Evolutionary conservation across 2,329 filamentous ascomycete genomes (phyloP).

Genomic region (Periglandula ipomoeae): DNA sequence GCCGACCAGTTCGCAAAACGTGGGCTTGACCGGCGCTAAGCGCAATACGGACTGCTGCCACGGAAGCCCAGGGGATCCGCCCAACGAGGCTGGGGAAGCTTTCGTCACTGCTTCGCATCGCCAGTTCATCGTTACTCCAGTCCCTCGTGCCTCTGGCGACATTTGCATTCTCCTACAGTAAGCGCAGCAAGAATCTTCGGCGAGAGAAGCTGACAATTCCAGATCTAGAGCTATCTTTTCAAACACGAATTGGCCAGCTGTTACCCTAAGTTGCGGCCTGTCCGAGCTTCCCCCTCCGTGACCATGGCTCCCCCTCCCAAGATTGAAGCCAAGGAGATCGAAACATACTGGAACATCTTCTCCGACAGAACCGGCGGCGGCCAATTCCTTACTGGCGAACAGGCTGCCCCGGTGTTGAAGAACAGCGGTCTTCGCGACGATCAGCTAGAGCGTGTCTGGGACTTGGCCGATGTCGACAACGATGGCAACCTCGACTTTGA

Average conservation of each 20-base stretch:
- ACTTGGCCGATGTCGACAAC: slow-evolving; percentile 92
- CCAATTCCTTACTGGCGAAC: slow-evolving; percentile 51
- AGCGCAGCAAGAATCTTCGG: too few relatives aligned
- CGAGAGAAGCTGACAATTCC: too few relatives aligned
- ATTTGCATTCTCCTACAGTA: not conserved
- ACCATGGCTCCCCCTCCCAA: slow-evolving; percentile 42
- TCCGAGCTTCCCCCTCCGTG: slow-evolving; percentile 12
- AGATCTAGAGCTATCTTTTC: not conserved
- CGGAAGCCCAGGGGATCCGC: not conserved
- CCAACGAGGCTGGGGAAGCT: slow-evolving; percentile 17
- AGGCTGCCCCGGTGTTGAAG: slow-evolving; percentile 53
- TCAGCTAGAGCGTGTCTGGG: slow-evolving; percentile 96
- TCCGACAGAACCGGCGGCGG: slow-evolving; percentile 48
- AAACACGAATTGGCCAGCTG: slow-evolving; percentile 1
- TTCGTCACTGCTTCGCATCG: slow-evolving; percentile 19
- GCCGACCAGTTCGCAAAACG: not conserved
- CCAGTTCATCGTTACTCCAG: not conserved
- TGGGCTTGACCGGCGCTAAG: not conserved
- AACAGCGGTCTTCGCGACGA: slow-evolving; percentile 54
- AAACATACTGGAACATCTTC: slow-evolving; percentile 60
- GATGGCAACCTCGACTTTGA: slow-evolving; percentile 98
- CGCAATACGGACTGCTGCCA: not conserved
- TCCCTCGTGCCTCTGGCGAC: not conserved
- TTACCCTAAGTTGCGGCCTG: not conserved
- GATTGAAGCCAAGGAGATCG: slow-evolving; percentile 53